Base-by-base conservation (phyloP, 805 yeast species). In the Phaffomyces opuntiae region DNA sequence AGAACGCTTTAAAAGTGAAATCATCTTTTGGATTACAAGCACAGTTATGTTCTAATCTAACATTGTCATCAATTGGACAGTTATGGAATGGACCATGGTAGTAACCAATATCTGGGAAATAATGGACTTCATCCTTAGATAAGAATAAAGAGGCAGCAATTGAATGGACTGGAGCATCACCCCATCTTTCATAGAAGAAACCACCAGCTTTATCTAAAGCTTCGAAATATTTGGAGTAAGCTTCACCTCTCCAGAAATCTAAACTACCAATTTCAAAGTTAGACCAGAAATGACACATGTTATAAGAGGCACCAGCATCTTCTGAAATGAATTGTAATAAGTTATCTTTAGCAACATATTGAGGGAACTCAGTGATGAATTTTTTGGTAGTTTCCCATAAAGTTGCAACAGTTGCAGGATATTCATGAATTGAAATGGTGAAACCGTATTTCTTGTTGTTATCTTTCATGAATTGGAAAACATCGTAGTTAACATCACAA, bases 121-220 rank as follows among this genome's bases (percentile, higher is more conserved):
- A 83, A 62, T 83, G 89, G 29, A 87, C 53, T 57, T 83, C 74
- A 31, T 71, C 67, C 54, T 70, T 71, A 51, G 77, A 75, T 42
- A 81, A 62, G 59, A 84, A 75, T 42, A 83, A 61, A 1, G 88
- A 63, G 9, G 83, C 85, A 24, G 86, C 93, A 45, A 87, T 75
- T 1, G 95, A 78, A 65, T 86, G 95, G 11, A 87, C 78, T 12
- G 95, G 95, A 2, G 96, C 96, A 65, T 87, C 96, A 39, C 96
- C 96, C 95, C 96, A 87, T 54, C 96, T 73, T 67, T 87, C 93
- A 61, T 85, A 84, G 64, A 78, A 86, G 65, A 86, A 86, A 1
- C 95, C 95, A 52, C 95, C 95, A 2, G 76, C 62, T 47, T 67
- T 53, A 61, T 86, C 95, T 44, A 86, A 68, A 60, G 65, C 68